Percentiles rank a stretch among this genome's conserved stretches.
Evolutionary conservation across 495 filamentous ascomycete species (phyloP).

Genomic region (Penicillium flavigenum): DNA sequence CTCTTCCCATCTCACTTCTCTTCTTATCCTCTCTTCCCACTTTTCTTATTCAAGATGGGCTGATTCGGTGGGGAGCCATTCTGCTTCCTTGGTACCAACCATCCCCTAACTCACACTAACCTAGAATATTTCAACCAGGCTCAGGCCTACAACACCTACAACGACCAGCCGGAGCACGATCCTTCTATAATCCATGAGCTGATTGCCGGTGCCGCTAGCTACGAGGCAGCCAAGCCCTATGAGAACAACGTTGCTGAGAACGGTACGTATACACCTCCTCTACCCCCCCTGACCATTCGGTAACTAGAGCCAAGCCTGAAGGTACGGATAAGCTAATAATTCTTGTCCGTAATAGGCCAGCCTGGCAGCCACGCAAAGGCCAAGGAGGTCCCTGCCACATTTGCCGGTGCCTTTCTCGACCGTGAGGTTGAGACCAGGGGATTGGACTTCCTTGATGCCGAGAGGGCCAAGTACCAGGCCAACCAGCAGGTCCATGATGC

Average conservation of each 20-base stretch:
- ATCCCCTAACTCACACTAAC: background rate
- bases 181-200: constrained; percentile 64
- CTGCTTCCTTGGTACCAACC: background rate
- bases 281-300: background rate
- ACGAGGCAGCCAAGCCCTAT: constrained; percentile 71
- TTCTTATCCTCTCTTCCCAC: background rate
- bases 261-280: constrained; percentile 41
- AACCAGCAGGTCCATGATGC: constrained; percentile 37
- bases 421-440: too few relatives aligned
- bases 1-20: constrained; percentile 1
- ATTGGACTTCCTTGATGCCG: too few relatives aligned
- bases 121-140: constrained; percentile 28
- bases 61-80: constrained; percentile 25
- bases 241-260: constrained; percentile 63
- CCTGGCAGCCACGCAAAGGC: constrained; percentile 61
- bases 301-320: background rate
- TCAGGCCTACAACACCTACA: constrained; percentile 45
- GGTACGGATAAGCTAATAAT: background rate
- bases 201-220: constrained; percentile 68
- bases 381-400: too few relatives aligned
- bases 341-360: constrained; percentile 48
- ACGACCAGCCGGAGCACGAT: constrained; percentile 42
- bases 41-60: constrained; percentile 21
- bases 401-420: too few relatives aligned
- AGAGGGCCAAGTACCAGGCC: constrained; percentile 61